Evolutionary conservation across 2,329 filamentous ascomycete species (phyloP), one percentile per base, ranked within the genome.

Genomic region (Setomelanomma holmii): DNA sequence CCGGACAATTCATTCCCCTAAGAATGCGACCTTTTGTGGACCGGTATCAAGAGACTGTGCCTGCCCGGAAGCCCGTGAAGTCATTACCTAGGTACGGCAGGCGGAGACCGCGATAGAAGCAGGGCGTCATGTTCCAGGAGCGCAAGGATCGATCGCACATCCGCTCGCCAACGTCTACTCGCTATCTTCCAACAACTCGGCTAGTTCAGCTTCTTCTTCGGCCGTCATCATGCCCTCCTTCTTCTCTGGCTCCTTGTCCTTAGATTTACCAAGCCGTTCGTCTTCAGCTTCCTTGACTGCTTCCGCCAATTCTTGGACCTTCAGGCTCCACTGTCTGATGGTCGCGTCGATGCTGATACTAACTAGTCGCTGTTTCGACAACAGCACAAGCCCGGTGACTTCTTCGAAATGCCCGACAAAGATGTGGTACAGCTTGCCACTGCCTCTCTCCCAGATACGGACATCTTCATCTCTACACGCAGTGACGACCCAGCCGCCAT

Each of bases 301-400:
- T 54, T 77, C 81, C 60, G 85, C 82, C 49, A 90, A 75, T 39
- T 86, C 85, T 39, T 75, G 72, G 22, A 83, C 86, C 43, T 81
- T 82, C 45, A 98, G 76, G 11, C 88, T 86, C 95, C 95, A 99
- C 48, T 83, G 86, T 64, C 95, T 85, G 34, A 98, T 82, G 0
- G 95, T 98, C 2, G 87, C 89, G 76, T 99, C 95, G 63, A 98
- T 96, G 59, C 90, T 87, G 48, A 95, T 89, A 71, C 92, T 97
- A 58, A 90, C 86, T 10, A 96, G 78, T 17, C 75, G 75, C 55
- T 80, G 79, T 4, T 76, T 76, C 21, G 75, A 72, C 22, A 92
- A 72, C 43, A 96, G 71, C 1, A 89, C 80, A 38, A 98, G 76
- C 30, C 88, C 91, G 1, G 91, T 97, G 12, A 99, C 88, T 74